Conservation (phyloP, 768 basidiomycete species). For the Pleurotus citrinopileatus region DNA sequence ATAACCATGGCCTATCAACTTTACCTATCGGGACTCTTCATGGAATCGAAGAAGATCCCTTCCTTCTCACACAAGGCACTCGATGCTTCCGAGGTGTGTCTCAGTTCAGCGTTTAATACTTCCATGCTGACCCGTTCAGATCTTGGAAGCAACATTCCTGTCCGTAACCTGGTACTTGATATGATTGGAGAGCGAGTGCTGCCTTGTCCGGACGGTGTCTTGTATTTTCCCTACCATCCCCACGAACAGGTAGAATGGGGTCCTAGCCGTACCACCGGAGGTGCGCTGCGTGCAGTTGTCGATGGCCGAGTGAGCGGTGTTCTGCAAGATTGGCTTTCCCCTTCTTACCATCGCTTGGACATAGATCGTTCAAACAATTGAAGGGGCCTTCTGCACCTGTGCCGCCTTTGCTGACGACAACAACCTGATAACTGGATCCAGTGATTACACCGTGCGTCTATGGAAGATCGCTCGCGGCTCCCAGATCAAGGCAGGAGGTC, state of each 20-base stretch:
- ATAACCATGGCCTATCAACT: slow-evolving; percentile 66
- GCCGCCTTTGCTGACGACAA: slow-evolving; percentile 75
- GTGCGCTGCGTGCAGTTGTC: slow-evolving; percentile 58
- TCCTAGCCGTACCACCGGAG: slow-evolving; percentile 36
- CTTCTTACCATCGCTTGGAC: not conserved
- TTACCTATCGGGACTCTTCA: slow-evolving; percentile 69
- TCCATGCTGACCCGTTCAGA: slow-evolving; percentile 29
- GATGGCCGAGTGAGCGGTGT: slow-evolving; percentile 51
- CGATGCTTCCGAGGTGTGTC: slow-evolving; percentile 54
- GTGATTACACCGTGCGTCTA: slow-evolving; percentile 77
- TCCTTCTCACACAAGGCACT: slow-evolving; percentile 57
- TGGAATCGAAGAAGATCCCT: slow-evolving; percentile 84
- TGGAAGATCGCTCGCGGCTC: slow-evolving; percentile 62
- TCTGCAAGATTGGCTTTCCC: not conserved
- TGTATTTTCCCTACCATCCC: slow-evolving; percentile 55
- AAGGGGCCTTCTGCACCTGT: slow-evolving; percentile 68
- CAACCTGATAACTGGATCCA: slow-evolving; percentile 76
- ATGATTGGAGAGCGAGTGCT: slow-evolving; percentile 55
- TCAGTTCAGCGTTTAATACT: not conserved
- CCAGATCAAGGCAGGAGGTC: slow-evolving; percentile 18
- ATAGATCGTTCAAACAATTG: slow-evolving; percentile 74
- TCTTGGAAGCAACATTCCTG: slow-evolving; percentile 41
- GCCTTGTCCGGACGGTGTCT: slow-evolving; percentile 56
- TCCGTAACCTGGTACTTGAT: slow-evolving; percentile 56
- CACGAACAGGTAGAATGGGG: slow-evolving; percentile 77